A percentile compares a stretch with the other conserved stretches of the same genome.
phyloP scores from a whole-genome alignment of 305 asterid genomes.

The Fraxinus sp. region DNA sequence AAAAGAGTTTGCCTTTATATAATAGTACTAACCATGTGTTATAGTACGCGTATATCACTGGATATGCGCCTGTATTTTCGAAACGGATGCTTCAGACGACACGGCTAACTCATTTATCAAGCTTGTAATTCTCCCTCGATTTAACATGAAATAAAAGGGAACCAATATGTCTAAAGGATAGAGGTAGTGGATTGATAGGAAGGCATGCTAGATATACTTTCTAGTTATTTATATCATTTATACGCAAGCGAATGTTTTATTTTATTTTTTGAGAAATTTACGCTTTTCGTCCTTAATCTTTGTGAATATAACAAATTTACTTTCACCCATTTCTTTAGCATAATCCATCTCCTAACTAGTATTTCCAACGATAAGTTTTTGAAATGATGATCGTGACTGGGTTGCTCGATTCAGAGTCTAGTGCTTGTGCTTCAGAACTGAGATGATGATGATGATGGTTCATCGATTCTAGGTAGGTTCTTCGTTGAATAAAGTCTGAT shows the following conservation, averaged over 20 bases:
- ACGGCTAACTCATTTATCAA: constrained; percentile 27
- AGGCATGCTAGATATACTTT: neutral
- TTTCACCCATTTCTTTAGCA: neutral
- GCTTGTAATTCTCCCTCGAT: constrained; percentile 45
- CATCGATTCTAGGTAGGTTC: neutral
- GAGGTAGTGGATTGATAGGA: neutral
- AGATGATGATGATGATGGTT: neutral
- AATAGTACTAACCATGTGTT: neutral
- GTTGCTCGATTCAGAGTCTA: neutral
- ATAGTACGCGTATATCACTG: neutral
- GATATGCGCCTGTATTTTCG: neutral
- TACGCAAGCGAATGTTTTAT: neutral
- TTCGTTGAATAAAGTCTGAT: neutral
- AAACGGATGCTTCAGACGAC: neutral
- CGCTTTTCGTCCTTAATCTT: neutral
- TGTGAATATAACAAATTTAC: too few species aligned
- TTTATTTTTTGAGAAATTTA: neutral
- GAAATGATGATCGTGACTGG: neutral
- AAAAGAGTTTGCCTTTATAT: constrained; percentile 21
- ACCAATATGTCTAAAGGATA: neutral
- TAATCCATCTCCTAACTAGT: neutral
- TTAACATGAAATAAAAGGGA: neutral
- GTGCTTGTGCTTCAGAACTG: neutral
- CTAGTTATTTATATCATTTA: too few species aligned
- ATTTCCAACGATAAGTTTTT: neutral